These are phyloP conservation scores for Vanrija sp. DNA, from an alignment of 1,284 basidiomycete species.

Conservation along the genomic window DNA sequence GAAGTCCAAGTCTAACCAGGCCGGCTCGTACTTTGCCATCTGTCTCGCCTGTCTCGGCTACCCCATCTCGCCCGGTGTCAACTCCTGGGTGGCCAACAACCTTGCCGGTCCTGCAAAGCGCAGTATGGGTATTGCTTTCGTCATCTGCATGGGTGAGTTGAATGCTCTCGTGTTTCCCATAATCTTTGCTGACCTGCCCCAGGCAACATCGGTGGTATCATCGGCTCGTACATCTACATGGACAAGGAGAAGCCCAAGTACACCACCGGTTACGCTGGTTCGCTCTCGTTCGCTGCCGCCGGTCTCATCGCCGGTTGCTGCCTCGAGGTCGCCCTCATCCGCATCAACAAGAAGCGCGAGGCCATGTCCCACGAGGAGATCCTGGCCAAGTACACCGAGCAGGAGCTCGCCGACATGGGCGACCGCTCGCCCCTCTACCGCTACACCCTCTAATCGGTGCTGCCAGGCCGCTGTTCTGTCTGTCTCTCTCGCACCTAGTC, in stretches of 20 bases:
- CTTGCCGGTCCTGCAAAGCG: conserved; percentile 31
- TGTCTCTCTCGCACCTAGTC: too few species aligned
- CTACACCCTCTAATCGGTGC: conserved; percentile 12
- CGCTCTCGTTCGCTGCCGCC: conserved; percentile 22
- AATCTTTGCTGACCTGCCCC: too few species aligned
- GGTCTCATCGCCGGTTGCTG: conserved; percentile 12
- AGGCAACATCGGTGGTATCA: conserved; percentile 26
- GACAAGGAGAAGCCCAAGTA: conserved; percentile 10
- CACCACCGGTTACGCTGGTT: conserved; percentile 30
- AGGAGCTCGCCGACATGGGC: conserved; percentile 26
- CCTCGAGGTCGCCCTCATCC: conserved; percentile 13
- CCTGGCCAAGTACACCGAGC: conserved; percentile 21
- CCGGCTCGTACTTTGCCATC: conserved; percentile 18
- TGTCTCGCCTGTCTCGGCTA: conserved; percentile 31
- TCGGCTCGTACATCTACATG: conserved; percentile 19
- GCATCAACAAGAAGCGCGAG: conserved; percentile 25
- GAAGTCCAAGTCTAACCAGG: conserved; percentile 19
- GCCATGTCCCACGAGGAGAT: conserved; percentile 29
- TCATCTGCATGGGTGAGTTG: conserved; percentile 13
- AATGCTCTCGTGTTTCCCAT: too few species aligned
- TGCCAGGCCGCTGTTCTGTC: too few species aligned
- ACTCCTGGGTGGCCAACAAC: conserved; percentile 30
- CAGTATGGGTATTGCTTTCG: conserved; percentile 27
- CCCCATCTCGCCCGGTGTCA: conserved; percentile 27
- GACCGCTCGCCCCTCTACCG: conserved; percentile 31